A percentile compares a stretch with the other conserved stretches of the same genome.
Conservation (phyloP, 2,329 filamentous ascomycete species). For the Aspergillus sp. region DNA sequence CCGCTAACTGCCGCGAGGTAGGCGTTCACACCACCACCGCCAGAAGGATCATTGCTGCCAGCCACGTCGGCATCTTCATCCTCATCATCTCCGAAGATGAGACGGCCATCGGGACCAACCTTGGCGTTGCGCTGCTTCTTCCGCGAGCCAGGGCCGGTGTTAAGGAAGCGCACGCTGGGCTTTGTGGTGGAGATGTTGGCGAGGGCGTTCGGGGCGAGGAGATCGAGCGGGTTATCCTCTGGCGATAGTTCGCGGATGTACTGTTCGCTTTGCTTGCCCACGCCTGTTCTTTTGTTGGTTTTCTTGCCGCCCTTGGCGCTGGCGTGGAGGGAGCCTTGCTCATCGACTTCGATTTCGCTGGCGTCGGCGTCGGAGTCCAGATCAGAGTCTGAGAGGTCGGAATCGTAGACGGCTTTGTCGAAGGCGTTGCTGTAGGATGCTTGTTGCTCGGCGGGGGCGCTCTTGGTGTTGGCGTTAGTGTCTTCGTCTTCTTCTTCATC, state of each 20-base stretch:
- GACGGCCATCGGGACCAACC: slow-evolving; percentile 39
- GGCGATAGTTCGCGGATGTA: slow-evolving; percentile 80
- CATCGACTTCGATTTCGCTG: slow-evolving; percentile 37
- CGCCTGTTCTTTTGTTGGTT: not conserved
- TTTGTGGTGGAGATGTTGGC: slow-evolving; percentile 91
- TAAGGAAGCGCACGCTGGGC: slow-evolving; percentile 49
- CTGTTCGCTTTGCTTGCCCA: slow-evolving; percentile 50
- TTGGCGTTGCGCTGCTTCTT: slow-evolving; percentile 37
- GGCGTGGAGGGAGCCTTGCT: slow-evolving; percentile 25
- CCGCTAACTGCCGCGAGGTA: slow-evolving; percentile 57
- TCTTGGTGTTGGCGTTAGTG: slow-evolving; percentile 4
- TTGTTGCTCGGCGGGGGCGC: not conserved
- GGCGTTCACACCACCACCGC: slow-evolving; percentile 46
- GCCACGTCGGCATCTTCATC: slow-evolving; percentile 39
- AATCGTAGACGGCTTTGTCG: slow-evolving; percentile 91
- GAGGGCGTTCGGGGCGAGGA: slow-evolving; percentile 80
- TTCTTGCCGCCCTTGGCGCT: slow-evolving; percentile 40
- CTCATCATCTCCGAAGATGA: slow-evolving; percentile 34
- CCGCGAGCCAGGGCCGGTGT: slow-evolving; percentile 30
- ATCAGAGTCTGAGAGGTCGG: slow-evolving; percentile 45
- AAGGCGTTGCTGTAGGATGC: slow-evolving; percentile 76
- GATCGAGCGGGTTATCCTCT: slow-evolving; percentile 88
- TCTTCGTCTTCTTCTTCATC: slow-evolving; percentile 53
- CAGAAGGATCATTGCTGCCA: slow-evolving; percentile 33
- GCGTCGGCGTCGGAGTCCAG: slow-evolving; percentile 55